A percentile compares a stretch with the other conserved stretches of the same genome.
phyloP scores from a whole-genome alignment of 2,329 filamentous ascomycete genomes.

The Diaporthe vaccinii region DNA sequence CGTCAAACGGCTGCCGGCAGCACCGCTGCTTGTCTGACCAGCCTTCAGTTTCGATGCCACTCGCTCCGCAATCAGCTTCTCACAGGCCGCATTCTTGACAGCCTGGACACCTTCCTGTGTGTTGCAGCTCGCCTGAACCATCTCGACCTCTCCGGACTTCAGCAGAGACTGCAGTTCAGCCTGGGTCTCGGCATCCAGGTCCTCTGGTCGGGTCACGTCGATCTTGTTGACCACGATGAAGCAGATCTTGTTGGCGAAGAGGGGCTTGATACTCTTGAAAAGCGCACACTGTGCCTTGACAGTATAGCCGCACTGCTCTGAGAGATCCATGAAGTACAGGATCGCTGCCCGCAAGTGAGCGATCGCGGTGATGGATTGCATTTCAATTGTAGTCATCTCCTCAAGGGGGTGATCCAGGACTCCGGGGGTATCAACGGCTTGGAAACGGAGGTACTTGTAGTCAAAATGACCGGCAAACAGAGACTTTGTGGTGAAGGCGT shows the following conservation, averaged over 20 bases:
- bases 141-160: constrained; percentile 90
- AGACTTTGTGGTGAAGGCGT: constrained; percentile 98
- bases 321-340: constrained; percentile 98
- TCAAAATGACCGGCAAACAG: constrained; percentile 98
- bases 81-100: constrained; percentile 95
- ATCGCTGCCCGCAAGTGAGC: constrained; percentile 96
- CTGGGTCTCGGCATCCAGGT: constrained; percentile 84
- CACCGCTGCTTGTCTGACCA: constrained; percentile 81
- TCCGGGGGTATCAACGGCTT: constrained; percentile 90
- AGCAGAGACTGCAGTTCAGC: constrained; percentile 83
- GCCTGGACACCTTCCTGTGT: constrained; percentile 94
- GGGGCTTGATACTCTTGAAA: constrained; percentile 95
- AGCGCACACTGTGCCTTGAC: constrained; percentile 93
- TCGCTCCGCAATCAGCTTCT: constrained; percentile 90
- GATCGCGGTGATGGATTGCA: constrained; percentile 98
- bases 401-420: constrained; percentile 97
- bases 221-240: constrained; percentile 99
- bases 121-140: constrained; percentile 94
- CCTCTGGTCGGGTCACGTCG: constrained; percentile 88
- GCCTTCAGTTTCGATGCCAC: constrained; percentile 98
- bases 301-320: constrained; percentile 95
- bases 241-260: constrained; percentile 97
- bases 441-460: constrained; percentile 92
- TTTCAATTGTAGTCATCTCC: constrained; percentile 99
- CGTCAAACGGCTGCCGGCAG: constrained; percentile 80